Conservation (phyloP, 495 filamentous ascomycete genomes). For the Staphylotrichum longicolle region DNA sequence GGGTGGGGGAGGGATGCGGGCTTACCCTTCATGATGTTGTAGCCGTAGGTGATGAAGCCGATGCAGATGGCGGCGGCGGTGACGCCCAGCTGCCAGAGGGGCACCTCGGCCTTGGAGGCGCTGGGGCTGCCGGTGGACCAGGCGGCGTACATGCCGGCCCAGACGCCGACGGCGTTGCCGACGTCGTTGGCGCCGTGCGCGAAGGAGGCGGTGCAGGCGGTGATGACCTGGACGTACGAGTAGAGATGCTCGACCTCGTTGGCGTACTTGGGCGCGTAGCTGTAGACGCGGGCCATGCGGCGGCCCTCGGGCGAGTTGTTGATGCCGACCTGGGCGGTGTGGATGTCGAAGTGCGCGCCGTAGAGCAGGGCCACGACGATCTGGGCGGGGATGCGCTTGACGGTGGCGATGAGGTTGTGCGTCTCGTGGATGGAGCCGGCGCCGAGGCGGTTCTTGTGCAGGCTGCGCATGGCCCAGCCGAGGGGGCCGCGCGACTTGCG, state of each 20-base stretch:
- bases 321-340: conserved; percentile 62
- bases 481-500: conserved; percentile 57
- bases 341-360: conserved; percentile 71
- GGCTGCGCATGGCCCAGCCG: conserved; percentile 70
- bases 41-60: conserved; percentile 67
- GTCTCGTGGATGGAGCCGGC: conserved; percentile 64
- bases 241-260: conserved; percentile 75
- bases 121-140: conserved; percentile 54
- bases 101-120: conserved; percentile 55
- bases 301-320: conserved; percentile 63
- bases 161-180: conserved; percentile 72
- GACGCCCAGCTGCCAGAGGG: conserved; percentile 59
- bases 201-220: conserved; percentile 72
- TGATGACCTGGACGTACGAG: conserved; percentile 72
- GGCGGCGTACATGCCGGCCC: conserved; percentile 65
- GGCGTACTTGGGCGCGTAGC: conserved; percentile 63
- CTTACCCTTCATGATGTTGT: conserved; percentile 60
- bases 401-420: conserved; percentile 58
- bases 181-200: conserved; percentile 82
- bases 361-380: conserved; percentile 58
- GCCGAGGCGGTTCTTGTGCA: conserved; percentile 66
- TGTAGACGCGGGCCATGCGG: conserved; percentile 58
- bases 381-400: conserved; percentile 60
- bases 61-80: conserved; percentile 44
- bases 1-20: not conserved